Percentiles rank a stretch among this genome's conserved stretches.
Evolutionary conservation across 2,329 filamentous ascomycete species (phyloP).

Genomic region (Hortaea werneckii): DNA sequence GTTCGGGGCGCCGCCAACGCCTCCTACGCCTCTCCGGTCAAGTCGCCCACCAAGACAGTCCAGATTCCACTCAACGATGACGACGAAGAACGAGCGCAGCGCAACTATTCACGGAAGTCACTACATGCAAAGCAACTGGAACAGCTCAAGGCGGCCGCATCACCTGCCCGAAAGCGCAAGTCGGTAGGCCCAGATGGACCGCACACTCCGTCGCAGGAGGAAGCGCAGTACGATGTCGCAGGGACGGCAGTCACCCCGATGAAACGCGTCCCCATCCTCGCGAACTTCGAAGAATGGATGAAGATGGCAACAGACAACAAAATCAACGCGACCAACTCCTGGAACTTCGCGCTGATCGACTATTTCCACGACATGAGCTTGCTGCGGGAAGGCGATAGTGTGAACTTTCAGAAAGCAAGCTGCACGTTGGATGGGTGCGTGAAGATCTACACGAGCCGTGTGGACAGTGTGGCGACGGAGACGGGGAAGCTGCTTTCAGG

Average conservation of each 20-base stretch:
- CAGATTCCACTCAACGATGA: slow-evolving; percentile 97
- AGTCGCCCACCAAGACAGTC: slow-evolving; percentile 36
- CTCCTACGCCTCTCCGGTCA: slow-evolving; percentile 25
- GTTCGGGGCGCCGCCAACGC: slow-evolving; percentile 31
- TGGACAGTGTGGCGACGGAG: slow-evolving; percentile 95
- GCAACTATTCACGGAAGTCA: slow-evolving; percentile 77
- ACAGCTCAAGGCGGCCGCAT: slow-evolving; percentile 73
- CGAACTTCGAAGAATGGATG: slow-evolving; percentile 99
- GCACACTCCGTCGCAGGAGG: slow-evolving; percentile 43
- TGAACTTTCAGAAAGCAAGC: slow-evolving; percentile 98
- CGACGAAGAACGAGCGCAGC: slow-evolving; percentile 77
- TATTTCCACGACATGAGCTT: slow-evolving; percentile 99
- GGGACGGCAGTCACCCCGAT: slow-evolving; percentile 80
- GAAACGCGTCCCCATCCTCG: slow-evolving; percentile 89
- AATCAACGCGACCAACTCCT: slow-evolving; percentile 95
- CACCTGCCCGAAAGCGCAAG: slow-evolving; percentile 51
- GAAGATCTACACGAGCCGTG: slow-evolving; percentile 97
- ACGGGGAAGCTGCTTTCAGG: slow-evolving; percentile 92
- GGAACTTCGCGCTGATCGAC: slow-evolving; percentile 99
- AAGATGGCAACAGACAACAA: slow-evolving; percentile 98
- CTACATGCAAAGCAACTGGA: slow-evolving; percentile 86
- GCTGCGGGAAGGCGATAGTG: slow-evolving; percentile 87
- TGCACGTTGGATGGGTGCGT: slow-evolving; percentile 96
- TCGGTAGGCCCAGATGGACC: slow-evolving; percentile 32
- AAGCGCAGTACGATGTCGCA: slow-evolving; percentile 48